Percentiles rank a stretch among this genome's conserved stretches.
Evolutionary conservation across 345 rosid genomes (phyloP).

Genomic region (Acer negundo): DNA sequence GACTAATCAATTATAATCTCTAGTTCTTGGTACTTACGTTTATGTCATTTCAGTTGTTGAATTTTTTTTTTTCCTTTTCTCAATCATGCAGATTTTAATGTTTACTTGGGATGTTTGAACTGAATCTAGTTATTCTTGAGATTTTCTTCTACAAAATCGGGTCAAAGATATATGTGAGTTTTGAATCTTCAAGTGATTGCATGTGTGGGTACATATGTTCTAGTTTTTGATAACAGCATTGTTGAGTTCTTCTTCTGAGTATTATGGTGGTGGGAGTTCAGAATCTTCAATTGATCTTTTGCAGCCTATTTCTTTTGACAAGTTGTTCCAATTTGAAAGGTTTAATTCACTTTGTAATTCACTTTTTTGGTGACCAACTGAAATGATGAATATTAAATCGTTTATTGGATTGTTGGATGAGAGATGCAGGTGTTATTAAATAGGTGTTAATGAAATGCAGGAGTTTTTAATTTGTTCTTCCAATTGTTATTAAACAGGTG

Average conservation of each 20-base stretch:
- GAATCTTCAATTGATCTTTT: constrained; percentile 44
- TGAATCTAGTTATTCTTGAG: neutral
- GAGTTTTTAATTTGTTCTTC: too few species aligned
- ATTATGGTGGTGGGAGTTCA: neutral
- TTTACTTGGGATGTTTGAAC: neutral
- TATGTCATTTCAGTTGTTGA: too few species aligned
- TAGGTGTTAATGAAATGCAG: too few species aligned
- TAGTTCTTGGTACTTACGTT: neutral
- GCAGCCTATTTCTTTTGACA: constrained; percentile 76
- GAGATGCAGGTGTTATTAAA: too few species aligned
- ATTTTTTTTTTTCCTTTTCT: neutral
- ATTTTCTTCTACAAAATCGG: neutral
- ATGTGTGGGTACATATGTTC: neutral
- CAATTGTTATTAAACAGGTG: too few species aligned
- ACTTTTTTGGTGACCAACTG: too few species aligned
- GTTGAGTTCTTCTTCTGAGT: constrained; percentile 40
- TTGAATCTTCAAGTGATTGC: neutral
- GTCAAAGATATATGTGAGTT: neutral
- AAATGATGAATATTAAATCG: too few species aligned
- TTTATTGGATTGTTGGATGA: too few species aligned
- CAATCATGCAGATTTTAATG: constrained; percentile 6
- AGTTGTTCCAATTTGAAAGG: constrained; percentile 68
- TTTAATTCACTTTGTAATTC: constrained; percentile 62
- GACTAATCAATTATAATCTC: too few species aligned
- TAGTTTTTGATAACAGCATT: constrained; percentile 46